These are phyloP conservation scores for Anastatica hierochuntica DNA, from an alignment of 345 rosid species.

Conservation along the genomic window DNA sequence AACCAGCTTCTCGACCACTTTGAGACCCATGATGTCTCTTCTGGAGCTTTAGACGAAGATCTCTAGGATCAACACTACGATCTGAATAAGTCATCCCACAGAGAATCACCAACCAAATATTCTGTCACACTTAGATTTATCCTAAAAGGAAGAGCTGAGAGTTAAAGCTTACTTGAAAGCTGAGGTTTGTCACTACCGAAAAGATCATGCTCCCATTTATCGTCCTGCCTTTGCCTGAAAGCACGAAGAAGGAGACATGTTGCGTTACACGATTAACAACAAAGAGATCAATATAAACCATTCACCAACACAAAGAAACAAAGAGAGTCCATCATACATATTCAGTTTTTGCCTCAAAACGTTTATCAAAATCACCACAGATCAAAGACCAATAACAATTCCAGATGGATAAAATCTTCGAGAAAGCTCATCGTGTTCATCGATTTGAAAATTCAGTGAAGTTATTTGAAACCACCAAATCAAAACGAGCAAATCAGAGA, in stretches of 20 bases:
- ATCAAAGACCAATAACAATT: background rate
- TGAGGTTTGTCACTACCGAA: constrained; percentile 37
- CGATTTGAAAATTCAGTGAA: background rate
- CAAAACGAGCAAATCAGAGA: background rate
- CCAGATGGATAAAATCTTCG: background rate
- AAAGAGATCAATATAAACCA: background rate
- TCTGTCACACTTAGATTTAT: constrained; percentile 25
- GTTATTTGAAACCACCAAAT: background rate
- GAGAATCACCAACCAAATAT: constrained; percentile 36
- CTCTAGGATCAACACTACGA: constrained; percentile 55
- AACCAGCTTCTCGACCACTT: constrained; percentile 39
- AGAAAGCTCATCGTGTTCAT: background rate
- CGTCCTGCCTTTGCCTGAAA: constrained; percentile 90
- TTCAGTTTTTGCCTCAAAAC: background rate
- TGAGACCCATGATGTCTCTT: constrained; percentile 48
- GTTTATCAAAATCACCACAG: background rate
- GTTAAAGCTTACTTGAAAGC: constrained; percentile 59
- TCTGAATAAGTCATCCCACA: constrained; percentile 46
- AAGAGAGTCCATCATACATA: background rate
- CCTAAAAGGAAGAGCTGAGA: constrained; percentile 8
- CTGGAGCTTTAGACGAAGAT: constrained; percentile 92
- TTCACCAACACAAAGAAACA: background rate
- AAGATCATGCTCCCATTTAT: constrained; percentile 99
- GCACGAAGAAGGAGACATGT: constrained; percentile 5
- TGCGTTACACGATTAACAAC: background rate